Evolutionary conservation across 2,329 filamentous ascomycete genomes (phyloP).

Genomic region (Hypoxylon sp.): DNA sequence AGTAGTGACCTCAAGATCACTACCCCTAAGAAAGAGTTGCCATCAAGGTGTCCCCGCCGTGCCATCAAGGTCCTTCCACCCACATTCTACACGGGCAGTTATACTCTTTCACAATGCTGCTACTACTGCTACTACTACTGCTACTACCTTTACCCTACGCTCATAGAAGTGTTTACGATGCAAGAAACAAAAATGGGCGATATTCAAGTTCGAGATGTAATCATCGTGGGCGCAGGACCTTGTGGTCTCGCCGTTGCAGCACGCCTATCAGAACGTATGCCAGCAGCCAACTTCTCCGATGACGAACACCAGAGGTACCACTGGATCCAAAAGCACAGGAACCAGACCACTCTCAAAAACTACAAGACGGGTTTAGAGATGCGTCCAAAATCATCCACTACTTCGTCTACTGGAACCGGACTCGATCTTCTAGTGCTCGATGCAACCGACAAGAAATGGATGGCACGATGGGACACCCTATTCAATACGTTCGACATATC

Average conservation of each 20-base stretch:
- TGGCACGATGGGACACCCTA: slow-evolving; percentile 74
- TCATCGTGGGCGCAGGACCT: slow-evolving; percentile 78
- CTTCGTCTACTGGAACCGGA: slow-evolving; percentile 29
- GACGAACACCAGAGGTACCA: slow-evolving; percentile 84
- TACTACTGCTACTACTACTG: no score
- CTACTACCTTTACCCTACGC: no score
- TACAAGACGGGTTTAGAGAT: slow-evolving; percentile 52
- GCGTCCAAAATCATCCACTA: slow-evolving; percentile 44
- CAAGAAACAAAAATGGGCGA: slow-evolving; percentile 23
- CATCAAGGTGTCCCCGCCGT: slow-evolving; percentile 29
- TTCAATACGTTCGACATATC: slow-evolving; percentile 75
- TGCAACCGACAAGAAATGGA: slow-evolving; percentile 69
- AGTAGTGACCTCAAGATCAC: slow-evolving; percentile 20
- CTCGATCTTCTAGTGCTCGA: slow-evolving; percentile 71
- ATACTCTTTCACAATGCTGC: no score
- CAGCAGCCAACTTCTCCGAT: slow-evolving; percentile 82
- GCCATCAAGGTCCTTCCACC: slow-evolving; percentile 30
- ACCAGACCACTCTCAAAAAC: slow-evolving; percentile 66
- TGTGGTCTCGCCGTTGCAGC: slow-evolving; percentile 78
- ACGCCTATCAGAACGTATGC: slow-evolving; percentile 74
- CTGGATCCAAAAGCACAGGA: slow-evolving; percentile 74
- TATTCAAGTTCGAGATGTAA: slow-evolving; percentile 65
- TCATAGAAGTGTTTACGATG: slow-evolving; percentile 20
- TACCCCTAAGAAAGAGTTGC: slow-evolving; percentile 8
- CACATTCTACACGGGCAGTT: slow-evolving; percentile 8